Base-by-base conservation (phyloP, 129 eudicot species). In the Centella asiatica region DNA sequence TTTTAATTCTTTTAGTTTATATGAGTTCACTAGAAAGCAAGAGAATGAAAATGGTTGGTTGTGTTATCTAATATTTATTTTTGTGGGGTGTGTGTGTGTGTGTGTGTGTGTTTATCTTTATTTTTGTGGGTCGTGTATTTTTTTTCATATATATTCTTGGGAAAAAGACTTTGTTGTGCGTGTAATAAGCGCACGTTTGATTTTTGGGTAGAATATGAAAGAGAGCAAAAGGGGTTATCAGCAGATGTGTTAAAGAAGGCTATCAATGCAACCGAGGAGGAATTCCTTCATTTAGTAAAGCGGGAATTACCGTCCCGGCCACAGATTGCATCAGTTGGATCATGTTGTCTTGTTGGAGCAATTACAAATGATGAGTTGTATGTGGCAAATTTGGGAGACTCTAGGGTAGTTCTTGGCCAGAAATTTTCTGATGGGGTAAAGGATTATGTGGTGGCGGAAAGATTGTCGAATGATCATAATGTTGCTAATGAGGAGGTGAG, bases 371-470 rank as follows among this genome's bases (percentile, higher is more conserved):
- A 72, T 68, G 81, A 76, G 51, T 74, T 90, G 36, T 83, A 75
- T 65, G 93, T 90, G 26, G 97, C 97, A 14, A 90, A 90, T 70
- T 83, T 90, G 3, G 97, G 97, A 32, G 97, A 90, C 71, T 90
- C 97, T 0, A 81, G 97, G 45, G 97, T 85, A 5, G 97, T 90
- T 48, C 83, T 90, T 32, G 97, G 97, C 1, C 76, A 80, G 55
- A 83, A 62, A 52, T 73, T 72, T 47, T 76, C 82, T 4, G 76
- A 55, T 50, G 95, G 80, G 50, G 69, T 75, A 28, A 76, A 75
- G 44, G 50, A 76, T 61, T 67, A 48, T 31, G 88, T 86, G 57
- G 85, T 90, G 67, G 93, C 95, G 1, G 95, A 90, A 68, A 77
- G 97, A 64, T 77, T 90, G 74, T 83, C 97, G 0, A 78, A 80